phyloP scores from a whole-genome alignment of 192 early-diverging fungal genomes.

The Phlyctochytrium arcticum region DNA sequence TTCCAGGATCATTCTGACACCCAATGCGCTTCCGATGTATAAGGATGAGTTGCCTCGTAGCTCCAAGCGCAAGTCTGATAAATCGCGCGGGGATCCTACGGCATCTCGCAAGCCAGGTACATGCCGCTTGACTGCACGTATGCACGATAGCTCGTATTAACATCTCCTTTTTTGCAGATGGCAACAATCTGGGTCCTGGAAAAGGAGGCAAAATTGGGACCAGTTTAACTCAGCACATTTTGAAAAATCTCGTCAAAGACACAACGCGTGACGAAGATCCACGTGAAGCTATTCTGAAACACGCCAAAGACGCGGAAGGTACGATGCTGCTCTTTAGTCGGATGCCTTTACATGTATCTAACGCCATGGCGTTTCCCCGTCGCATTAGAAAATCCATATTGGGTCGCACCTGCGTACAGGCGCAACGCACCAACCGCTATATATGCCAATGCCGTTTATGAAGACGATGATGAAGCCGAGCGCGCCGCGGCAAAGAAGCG shows the following conservation, averaged over 20 bases:
- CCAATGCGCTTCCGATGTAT: slow-evolving; percentile 86
- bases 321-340: background rate
- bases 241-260: slow-evolving; percentile 56
- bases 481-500: slow-evolving; percentile 49
- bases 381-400: slow-evolving; percentile 68
- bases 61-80: slow-evolving; percentile 71
- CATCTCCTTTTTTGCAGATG: slow-evolving; percentile 66
- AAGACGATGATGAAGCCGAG: slow-evolving; percentile 56
- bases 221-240: slow-evolving; percentile 78
- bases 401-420: slow-evolving; percentile 80
- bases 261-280: slow-evolving; percentile 81
- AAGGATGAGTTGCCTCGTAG: slow-evolving; percentile 57
- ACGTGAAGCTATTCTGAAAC: slow-evolving; percentile 83
- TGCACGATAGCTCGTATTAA: slow-evolving; percentile 32
- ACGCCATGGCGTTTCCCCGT: background rate
- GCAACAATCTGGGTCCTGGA: too few relatives aligned
- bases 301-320: slow-evolving; percentile 71
- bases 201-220: slow-evolving; percentile 81
- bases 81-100: slow-evolving; percentile 64
- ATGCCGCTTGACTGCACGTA: background rate
- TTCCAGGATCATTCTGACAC: slow-evolving; percentile 73
- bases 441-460: slow-evolving; percentile 57
- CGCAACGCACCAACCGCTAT: slow-evolving; percentile 69
- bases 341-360: background rate
- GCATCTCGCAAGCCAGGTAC: slow-evolving; percentile 70